Evolutionary conservation across 139 green algal species (phyloP).

Genomic region (Auxenochlorella protothecoides): DNA sequence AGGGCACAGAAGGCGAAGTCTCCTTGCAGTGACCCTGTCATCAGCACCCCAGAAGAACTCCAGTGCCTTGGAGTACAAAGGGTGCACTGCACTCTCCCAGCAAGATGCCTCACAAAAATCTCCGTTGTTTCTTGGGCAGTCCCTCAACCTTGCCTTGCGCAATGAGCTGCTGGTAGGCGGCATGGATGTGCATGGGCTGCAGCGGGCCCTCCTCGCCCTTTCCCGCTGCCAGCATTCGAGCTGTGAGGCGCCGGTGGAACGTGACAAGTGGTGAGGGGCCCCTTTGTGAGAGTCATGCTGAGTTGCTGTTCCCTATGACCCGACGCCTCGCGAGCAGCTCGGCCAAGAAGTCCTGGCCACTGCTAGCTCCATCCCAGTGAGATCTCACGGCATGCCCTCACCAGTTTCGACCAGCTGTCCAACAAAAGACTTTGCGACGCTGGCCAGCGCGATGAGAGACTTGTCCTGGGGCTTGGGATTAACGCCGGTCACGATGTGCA

Average conservation of each 20-base stretch:
- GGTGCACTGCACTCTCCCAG: not conserved
- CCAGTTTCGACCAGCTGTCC: conserved; percentile 61
- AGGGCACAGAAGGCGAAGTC: no score
- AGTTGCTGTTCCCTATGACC: not conserved
- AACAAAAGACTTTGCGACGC: conserved; percentile 66
- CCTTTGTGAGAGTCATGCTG: not conserved
- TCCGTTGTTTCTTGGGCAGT: not conserved
- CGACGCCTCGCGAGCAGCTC: no score
- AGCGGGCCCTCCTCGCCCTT: conserved; percentile 45
- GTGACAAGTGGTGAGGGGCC: not conserved
- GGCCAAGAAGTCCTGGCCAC: no score
- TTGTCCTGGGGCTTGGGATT: conserved; percentile 19
- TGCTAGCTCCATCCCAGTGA: no score
- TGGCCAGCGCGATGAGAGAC: conserved; percentile 48
- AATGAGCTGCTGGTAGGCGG: conserved; percentile 45
- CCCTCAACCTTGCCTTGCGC: conserved; percentile 15
- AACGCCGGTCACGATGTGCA: conserved; percentile 25
- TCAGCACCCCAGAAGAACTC: not conserved
- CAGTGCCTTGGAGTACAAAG: not conserved
- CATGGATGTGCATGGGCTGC: conserved; percentile 44
- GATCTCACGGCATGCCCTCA: conserved; percentile 5
- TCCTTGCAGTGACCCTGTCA: not conserved
- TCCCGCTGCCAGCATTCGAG: conserved; percentile 33
- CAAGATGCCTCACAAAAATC: not conserved
- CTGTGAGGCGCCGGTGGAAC: conserved; percentile 20